Percentiles rank a stretch among this genome's conserved stretches.
phyloP scores from a whole-genome alignment of 805 yeast species.

The Suhomyces faveliae region DNA sequence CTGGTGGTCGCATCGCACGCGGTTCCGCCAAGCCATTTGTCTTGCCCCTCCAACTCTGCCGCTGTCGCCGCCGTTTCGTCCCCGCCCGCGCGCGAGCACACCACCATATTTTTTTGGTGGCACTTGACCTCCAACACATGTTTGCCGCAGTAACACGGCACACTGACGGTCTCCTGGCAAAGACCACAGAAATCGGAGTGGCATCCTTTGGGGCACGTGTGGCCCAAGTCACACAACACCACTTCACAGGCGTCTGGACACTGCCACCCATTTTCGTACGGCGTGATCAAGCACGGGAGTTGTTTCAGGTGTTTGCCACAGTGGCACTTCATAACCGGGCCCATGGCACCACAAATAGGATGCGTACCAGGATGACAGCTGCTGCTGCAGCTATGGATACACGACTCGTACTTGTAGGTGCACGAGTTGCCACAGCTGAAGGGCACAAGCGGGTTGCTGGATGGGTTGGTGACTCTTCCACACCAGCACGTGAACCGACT shows the following conservation, averaged over 20 bases:
- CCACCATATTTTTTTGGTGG: conserved; percentile 39
- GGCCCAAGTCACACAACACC: conserved; percentile 62
- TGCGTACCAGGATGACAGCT: conserved; percentile 92
- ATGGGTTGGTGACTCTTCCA: conserved; percentile 70
- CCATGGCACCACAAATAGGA: conserved; percentile 74
- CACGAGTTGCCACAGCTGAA: conserved; percentile 91
- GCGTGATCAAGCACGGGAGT: conserved; percentile 70
- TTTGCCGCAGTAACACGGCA: conserved; percentile 76
- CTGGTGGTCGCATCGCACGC: conserved; percentile 42
- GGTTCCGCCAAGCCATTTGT: conserved; percentile 33
- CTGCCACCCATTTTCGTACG: conserved; percentile 63
- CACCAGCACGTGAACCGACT: conserved; percentile 81
- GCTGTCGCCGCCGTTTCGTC: background rate
- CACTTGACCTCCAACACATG: conserved; percentile 45
- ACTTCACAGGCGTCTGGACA: conserved; percentile 65
- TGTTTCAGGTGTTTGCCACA: conserved; percentile 73
- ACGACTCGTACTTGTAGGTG: conserved; percentile 48
- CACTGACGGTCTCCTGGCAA: conserved; percentile 51
- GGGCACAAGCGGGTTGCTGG: conserved; percentile 56
- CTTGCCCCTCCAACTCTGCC: background rate
- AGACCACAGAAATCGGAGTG: conserved; percentile 83
- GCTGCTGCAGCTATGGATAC: conserved; percentile 73
- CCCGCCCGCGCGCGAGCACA: conserved; percentile 15
- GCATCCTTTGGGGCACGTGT: conserved; percentile 60
- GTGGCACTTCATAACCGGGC: conserved; percentile 65